Conservation (phyloP, 2,329 filamentous ascomycete genomes). For the Thyridium curvatum region DNA sequence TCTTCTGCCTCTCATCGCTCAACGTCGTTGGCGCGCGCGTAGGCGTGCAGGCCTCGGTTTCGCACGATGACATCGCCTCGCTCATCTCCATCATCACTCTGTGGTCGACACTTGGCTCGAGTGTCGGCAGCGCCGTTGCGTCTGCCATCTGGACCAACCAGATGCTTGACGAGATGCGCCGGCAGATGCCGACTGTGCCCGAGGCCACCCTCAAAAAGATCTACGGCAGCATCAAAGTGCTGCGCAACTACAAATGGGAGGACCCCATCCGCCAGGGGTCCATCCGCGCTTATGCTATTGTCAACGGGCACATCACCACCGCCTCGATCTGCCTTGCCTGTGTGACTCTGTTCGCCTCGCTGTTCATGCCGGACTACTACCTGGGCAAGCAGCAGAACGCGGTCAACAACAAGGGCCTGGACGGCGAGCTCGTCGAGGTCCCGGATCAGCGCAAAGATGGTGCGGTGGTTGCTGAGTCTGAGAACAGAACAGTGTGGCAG, state of each 20-base stretch:
- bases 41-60: conserved; percentile 31
- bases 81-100: conserved; percentile 29
- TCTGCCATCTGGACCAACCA: conserved; percentile 28
- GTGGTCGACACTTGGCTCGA: conserved; percentile 30
- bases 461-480: too few species aligned
- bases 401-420: conserved; percentile 10
- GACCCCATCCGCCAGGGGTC: conserved; percentile 26
- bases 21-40: conserved; percentile 32
- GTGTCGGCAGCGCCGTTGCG: conserved; percentile 29
- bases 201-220: conserved; percentile 15
- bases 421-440: too few species aligned
- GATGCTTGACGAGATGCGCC: conserved; percentile 20
- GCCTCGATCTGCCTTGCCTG: conserved; percentile 20
- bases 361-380: conserved; percentile 33
- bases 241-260: conserved; percentile 24
- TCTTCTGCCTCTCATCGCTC: conserved; percentile 28
- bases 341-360: conserved; percentile 24
- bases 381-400: conserved; percentile 15
- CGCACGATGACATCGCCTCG: conserved; percentile 32
- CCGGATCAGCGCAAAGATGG: too few species aligned
- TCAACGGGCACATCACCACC: conserved; percentile 27
- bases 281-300: conserved; percentile 26
- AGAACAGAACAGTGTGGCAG: too few species aligned
- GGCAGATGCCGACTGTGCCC: conserved; percentile 7
- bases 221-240: conserved; percentile 25